Conservation (phyloP, 257 asterid genomes). For the Cordia subcordata region DNA sequence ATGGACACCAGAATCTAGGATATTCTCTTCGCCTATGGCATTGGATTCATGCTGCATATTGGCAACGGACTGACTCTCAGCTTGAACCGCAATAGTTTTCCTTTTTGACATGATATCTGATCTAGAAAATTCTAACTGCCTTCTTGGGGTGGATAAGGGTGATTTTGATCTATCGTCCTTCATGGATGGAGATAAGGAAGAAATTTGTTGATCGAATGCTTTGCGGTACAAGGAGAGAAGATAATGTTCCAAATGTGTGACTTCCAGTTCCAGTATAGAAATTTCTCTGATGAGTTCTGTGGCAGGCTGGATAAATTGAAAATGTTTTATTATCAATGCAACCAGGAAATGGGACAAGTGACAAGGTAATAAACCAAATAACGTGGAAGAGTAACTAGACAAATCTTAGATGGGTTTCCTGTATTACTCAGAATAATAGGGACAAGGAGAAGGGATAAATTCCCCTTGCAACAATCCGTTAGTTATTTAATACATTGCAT, state of each 20-base stretch:
- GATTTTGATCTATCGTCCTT: slow-evolving; percentile 36
- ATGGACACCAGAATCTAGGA: slow-evolving; percentile 49
- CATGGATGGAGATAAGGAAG: slow-evolving; percentile 54
- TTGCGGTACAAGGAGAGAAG: slow-evolving; percentile 85
- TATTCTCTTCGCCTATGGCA: slow-evolving; percentile 44
- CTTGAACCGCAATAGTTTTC: slow-evolving; percentile 27
- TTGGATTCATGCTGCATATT: slow-evolving; percentile 32
- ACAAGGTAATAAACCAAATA: not conserved
- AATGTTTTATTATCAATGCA: slow-evolving; percentile 5
- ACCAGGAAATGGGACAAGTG: not conserved
- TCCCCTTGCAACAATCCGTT: too few relatives aligned
- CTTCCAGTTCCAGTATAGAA: slow-evolving; percentile 85
- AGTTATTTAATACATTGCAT: too few relatives aligned
- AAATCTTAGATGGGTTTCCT: too few relatives aligned
- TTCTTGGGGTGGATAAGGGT: slow-evolving; percentile 60
- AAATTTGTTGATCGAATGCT: slow-evolving; percentile 76
- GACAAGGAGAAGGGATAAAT: too few relatives aligned
- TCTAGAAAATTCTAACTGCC: slow-evolving; percentile 65
- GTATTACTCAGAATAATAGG: too few relatives aligned
- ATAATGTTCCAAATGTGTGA: slow-evolving; percentile 89
- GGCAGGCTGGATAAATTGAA: slow-evolving; percentile 61
- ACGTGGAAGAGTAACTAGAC: not conserved
- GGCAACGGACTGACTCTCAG: slow-evolving; percentile 25
- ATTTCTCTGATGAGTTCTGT: slow-evolving; percentile 89
- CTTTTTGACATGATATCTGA: slow-evolving; percentile 37